Evolutionary conservation across 345 rosid genomes (phyloP).

Genomic region (Salix arbutifolia): DNA sequence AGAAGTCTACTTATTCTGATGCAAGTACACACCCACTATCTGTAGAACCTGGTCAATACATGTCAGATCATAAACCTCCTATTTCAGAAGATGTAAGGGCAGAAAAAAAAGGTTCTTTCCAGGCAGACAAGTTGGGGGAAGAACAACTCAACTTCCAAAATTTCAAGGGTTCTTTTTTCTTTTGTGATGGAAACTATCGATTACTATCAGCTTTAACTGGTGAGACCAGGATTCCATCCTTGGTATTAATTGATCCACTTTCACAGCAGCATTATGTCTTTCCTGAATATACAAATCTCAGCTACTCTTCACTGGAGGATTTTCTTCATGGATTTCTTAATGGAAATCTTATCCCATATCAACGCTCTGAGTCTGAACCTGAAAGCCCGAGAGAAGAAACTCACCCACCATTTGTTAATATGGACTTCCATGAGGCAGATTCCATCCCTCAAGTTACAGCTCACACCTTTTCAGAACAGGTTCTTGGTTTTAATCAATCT

Average conservation of each 20-base stretch:
- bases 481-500: constrained; percentile 54
- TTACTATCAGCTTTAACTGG: constrained; percentile 66
- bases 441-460: constrained; percentile 64
- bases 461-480: constrained; percentile 49
- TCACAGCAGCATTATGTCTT: constrained; percentile 63
- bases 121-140: constrained; percentile 33
- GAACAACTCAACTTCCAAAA: constrained; percentile 32
- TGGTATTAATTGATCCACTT: constrained; percentile 64
- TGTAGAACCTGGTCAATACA: constrained; percentile 29
- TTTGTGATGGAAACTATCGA: constrained; percentile 68
- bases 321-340: constrained; percentile 59
- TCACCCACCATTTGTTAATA: constrained; percentile 73
- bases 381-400: constrained; percentile 43
- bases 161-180: constrained; percentile 64
- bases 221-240: constrained; percentile 63
- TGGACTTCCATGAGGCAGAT: constrained; percentile 74
- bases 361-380: constrained; percentile 45
- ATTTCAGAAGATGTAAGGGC: constrained; percentile 19
- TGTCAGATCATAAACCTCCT: constrained; percentile 22
- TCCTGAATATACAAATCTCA: constrained; percentile 34
- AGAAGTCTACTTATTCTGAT: constrained; percentile 23
- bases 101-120: constrained; percentile 27
- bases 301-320: constrained; percentile 40
- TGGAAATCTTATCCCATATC: constrained; percentile 63
- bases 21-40: constrained; percentile 26